Conservation (phyloP, 805 yeast genomes). For the Candida yuanshanica region DNA sequence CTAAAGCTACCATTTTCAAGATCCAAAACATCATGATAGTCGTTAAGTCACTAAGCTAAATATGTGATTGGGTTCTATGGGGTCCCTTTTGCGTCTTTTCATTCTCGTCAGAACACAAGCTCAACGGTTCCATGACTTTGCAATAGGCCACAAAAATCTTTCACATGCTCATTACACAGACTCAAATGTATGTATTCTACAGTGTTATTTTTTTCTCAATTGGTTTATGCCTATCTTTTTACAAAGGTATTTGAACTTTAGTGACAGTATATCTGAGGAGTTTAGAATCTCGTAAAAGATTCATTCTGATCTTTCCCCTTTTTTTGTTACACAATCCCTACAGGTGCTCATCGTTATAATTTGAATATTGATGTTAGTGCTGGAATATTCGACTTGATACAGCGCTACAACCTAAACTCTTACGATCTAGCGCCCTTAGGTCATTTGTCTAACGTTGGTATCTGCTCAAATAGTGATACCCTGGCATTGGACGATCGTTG, state of each 20-base stretch:
- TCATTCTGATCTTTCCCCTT: constrained; percentile 29
- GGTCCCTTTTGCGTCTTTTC: constrained; percentile 8
- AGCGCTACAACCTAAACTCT: constrained; percentile 40
- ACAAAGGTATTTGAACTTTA: constrained; percentile 19
- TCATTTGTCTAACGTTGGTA: constrained; percentile 38
- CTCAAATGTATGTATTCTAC: constrained; percentile 25
- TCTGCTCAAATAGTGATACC: constrained; percentile 37
- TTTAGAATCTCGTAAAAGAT: constrained; percentile 36
- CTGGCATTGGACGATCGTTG: constrained; percentile 42
- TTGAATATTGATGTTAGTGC: constrained; percentile 44
- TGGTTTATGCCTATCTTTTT: constrained; percentile 30
- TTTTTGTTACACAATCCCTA: constrained; percentile 32
- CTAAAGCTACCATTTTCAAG: constrained; percentile 22
- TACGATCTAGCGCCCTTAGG: constrained; percentile 28
- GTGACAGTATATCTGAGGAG: constrained; percentile 16
- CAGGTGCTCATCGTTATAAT: constrained; percentile 36
- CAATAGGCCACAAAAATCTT: constrained; percentile 26
- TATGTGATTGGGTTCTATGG: constrained; percentile 28
- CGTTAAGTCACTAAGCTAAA: constrained; percentile 25
- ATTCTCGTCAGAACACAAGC: constrained; percentile 28
- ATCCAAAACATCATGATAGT: constrained; percentile 23
- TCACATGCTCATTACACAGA: constrained; percentile 33
- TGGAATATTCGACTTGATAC: constrained; percentile 49
- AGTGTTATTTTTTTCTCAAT: constrained; percentile 26
- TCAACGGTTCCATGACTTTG: constrained; percentile 38